Evolutionary conservation across 306 rosid genomes (phyloP).

Genomic region (Dryas alaskensis): DNA sequence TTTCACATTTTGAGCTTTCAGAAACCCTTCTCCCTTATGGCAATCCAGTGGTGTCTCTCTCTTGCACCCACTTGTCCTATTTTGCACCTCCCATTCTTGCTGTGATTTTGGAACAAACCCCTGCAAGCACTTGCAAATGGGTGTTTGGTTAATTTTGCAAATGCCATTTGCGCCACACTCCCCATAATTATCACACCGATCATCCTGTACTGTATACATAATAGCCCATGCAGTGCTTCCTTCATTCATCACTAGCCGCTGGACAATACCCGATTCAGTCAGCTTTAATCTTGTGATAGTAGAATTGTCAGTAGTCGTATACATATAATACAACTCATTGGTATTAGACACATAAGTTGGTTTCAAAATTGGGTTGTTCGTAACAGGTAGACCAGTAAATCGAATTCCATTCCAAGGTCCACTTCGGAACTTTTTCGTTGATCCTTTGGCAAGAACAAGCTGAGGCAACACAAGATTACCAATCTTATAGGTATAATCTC

Average conservation of each 20-base stretch:
- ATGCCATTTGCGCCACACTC: conserved; percentile 38
- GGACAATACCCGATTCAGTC: not conserved
- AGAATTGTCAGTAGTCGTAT: not conserved
- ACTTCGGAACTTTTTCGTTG: not conserved
- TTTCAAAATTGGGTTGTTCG: not conserved
- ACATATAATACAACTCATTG: not conserved
- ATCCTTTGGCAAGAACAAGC: not conserved
- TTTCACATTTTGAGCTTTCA: conserved; percentile 22
- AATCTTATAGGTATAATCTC: no score
- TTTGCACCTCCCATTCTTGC: conserved; percentile 15
- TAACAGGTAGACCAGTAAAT: not conserved
- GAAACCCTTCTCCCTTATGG: conserved; percentile 29
- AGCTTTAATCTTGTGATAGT: not conserved
- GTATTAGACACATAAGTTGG: not conserved
- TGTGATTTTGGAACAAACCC: conserved; percentile 34
- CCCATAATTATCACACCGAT: conserved; percentile 30
- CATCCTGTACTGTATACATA: conserved; percentile 23
- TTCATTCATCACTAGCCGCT: not conserved
- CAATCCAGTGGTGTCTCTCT: conserved; percentile 30
- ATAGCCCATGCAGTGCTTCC: not conserved
- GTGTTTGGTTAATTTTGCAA: conserved; percentile 17
- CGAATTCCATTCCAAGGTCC: conserved; percentile 21
- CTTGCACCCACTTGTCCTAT: conserved; percentile 31
- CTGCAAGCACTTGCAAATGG: conserved; percentile 30
- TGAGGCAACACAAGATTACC: no score